Evolutionary conservation across 352 stramenopile genomes (phyloP).

Genomic region (Phytophthora meadii): DNA sequence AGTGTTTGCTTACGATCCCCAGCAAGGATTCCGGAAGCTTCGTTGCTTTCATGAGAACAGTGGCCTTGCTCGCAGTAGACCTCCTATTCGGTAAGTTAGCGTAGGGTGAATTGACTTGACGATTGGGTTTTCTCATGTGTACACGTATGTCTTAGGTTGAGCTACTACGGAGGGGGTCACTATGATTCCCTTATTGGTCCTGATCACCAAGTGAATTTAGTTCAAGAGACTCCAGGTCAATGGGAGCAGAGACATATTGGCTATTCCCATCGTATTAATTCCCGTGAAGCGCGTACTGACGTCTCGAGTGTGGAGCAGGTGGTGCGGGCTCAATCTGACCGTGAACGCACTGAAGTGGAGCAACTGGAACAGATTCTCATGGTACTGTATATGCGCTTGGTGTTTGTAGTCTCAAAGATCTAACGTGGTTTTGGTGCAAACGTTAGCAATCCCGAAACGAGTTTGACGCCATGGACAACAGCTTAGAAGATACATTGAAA

Average conservation of each 20-base stretch:
- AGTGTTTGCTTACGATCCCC: conserved; percentile 89
- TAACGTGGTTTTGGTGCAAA: conserved; percentile 7
- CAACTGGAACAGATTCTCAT: conserved; percentile 76
- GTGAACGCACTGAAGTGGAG: conserved; percentile 69
- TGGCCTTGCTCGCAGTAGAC: conserved; percentile 58
- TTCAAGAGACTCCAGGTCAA: conserved; percentile 63
- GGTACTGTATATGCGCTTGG: conserved; percentile 37
- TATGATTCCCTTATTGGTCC: conserved; percentile 89
- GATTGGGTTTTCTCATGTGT: conserved; percentile 6
- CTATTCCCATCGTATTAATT: conserved; percentile 78
- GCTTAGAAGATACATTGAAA: conserved; percentile 80
- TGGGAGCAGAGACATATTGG: conserved; percentile 76
- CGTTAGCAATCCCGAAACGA: conserved; percentile 71
- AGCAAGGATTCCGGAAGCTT: conserved; percentile 76
- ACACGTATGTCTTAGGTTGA: conserved; percentile 59
- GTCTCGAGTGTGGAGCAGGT: conserved; percentile 37
- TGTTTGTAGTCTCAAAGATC: neutral
- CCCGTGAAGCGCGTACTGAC: conserved; percentile 44
- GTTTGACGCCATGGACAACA: conserved; percentile 80
- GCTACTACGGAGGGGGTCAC: conserved; percentile 92
- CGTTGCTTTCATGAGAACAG: conserved; percentile 91
- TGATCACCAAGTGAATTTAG: conserved; percentile 61
- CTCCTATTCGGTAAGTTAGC: conserved; percentile 65
- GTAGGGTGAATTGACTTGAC: neutral
- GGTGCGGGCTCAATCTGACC: conserved; percentile 40